Evolutionary conservation across 106 monocot species (phyloP).

Genomic region (Allium cepa): DNA sequence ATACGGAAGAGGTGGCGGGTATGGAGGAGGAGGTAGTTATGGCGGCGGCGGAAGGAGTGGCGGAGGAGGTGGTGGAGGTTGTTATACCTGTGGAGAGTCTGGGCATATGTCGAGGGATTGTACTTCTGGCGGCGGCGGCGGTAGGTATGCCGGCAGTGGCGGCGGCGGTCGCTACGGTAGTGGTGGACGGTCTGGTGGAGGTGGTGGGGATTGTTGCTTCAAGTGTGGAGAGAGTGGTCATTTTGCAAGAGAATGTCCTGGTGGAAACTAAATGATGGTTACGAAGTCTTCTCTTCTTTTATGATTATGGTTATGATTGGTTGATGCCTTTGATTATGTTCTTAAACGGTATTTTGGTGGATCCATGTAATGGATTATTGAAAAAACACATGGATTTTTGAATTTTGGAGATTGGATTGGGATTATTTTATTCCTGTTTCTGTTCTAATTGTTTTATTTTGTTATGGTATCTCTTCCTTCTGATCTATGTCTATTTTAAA

Average conservation of each 20-base stretch:
- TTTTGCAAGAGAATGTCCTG: slow-evolving; percentile 20
- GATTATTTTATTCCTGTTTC: too few relatives aligned
- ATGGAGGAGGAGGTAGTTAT: neutral
- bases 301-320: neutral
- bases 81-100: slow-evolving; percentile 17
- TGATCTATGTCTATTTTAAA: too few relatives aligned
- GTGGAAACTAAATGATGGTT: neutral
- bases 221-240: slow-evolving; percentile 17
- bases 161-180: slow-evolving; percentile 9
- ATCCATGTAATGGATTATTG: too few relatives aligned
- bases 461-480: too few relatives aligned
- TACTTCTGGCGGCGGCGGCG: neutral
- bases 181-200: slow-evolving; percentile 5
- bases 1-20: slow-evolving; percentile 6
- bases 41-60: neutral
- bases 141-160: slow-evolving; percentile 10
- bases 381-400: too few relatives aligned
- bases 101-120: neutral
- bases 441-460: too few relatives aligned
- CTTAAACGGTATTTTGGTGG: too few relatives aligned
- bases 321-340: neutral
- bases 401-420: too few relatives aligned
- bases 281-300: neutral
- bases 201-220: slow-evolving; percentile 14
- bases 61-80: neutral